Conservation (phyloP, 1,284 basidiomycete genomes). For the Rhodotorula sp. region DNA sequence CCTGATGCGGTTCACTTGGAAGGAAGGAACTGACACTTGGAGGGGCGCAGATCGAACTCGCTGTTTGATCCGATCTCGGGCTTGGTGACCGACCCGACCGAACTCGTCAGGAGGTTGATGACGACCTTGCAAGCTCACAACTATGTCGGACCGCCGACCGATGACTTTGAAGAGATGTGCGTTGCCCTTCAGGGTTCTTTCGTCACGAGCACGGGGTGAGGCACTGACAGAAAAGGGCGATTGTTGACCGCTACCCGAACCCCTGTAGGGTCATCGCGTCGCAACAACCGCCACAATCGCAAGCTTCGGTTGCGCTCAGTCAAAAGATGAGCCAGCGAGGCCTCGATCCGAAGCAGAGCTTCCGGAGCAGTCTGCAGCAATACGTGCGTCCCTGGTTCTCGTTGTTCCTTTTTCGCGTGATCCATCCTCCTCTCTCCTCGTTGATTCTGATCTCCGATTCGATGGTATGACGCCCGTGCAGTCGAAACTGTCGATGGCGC, state of each 20-base stretch:
- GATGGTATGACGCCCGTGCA: neutral
- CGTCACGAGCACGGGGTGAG: no score
- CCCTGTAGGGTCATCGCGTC: constrained; percentile 6
- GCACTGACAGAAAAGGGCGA: no score
- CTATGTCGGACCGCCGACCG: constrained; percentile 27
- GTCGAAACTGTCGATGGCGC: constrained; percentile 44
- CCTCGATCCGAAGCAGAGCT: constrained; percentile 29
- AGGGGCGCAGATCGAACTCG: constrained; percentile 27
- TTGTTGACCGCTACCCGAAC: neutral
- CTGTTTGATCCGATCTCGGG: constrained; percentile 30
- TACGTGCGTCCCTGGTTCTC: constrained; percentile 25
- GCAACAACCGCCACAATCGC: constrained; percentile 12
- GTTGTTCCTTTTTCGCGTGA: neutral
- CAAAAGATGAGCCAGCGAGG: constrained; percentile 28
- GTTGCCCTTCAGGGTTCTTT: neutral
- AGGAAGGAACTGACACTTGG: neutral
- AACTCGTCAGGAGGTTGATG: constrained; percentile 22
- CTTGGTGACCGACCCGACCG: constrained; percentile 24
- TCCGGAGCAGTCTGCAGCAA: constrained; percentile 36
- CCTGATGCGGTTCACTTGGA: no score
- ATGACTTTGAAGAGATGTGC: constrained; percentile 27
- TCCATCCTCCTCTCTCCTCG: neutral
- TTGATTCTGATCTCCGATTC: no score
- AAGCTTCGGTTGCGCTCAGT: constrained; percentile 10
- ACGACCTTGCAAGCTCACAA: constrained; percentile 26